Base-by-base conservation (phyloP, 768 basidiomycete species). In the Psilocybe sp. region DNA sequence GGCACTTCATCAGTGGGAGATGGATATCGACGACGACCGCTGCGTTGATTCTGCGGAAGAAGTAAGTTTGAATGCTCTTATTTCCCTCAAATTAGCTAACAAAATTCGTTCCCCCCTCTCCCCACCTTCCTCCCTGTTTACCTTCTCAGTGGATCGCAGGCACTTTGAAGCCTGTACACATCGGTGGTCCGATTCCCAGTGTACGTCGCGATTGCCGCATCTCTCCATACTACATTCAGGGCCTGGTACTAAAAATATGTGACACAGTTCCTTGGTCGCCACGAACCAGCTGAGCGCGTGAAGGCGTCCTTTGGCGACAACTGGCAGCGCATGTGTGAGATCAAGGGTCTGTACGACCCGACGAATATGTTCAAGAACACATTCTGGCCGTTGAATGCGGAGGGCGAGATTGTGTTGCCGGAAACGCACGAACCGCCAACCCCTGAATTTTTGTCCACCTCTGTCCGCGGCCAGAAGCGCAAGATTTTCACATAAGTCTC, bases 1-100 rank as follows among this genome's bases (percentile, higher is more conserved):
- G 2, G 92, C 93, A 14, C 73, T 95, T 19, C 93, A 95, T 65
- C 93, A 96, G 63, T 96, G 93, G 93, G 87, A 90, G 53, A 85
- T 93, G 70, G 79, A 85, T 28, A 70, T 87, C 38, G 80, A 87
- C 53, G 92, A 96, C 61, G 81, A 84, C 39, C 74, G 81, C n/a
- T 96, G 92, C 55, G 75, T 92, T 40, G 75, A 76, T 45, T 85
- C 90, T 37, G 92, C 92, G 13, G 90, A 94, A 67, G 85, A 88
- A 68, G 88, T 87, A 49, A 57, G 77, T 57, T 31, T 23, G 43
- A 35, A 41, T 46, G 39, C 35, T 28, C 10, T 39, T 31, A 34
- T 40, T 40, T 23, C 34, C 39, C 44, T 28, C 23, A 7, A 28
- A 4, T 28, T 28, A 28, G 7, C 7, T 28, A 3, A 28, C 23